Evolutionary conservation across 345 rosid genomes (phyloP).

Genomic region (Sonneratia alba): DNA sequence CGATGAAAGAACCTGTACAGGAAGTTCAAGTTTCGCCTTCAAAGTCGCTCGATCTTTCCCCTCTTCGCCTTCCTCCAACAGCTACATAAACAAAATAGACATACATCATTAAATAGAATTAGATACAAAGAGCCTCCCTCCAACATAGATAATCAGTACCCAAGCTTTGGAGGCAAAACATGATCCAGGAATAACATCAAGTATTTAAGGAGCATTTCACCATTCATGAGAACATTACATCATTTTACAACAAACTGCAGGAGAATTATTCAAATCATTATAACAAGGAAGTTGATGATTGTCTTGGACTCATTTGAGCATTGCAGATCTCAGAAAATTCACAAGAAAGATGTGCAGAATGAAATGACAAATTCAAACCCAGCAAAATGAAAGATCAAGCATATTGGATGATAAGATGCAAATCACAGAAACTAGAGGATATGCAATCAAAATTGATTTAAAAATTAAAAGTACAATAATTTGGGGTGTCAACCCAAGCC

Average conservation of each 20-base stretch:
- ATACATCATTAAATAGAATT: background rate
- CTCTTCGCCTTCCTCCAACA: slow-evolving; percentile 91
- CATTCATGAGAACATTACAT: background rate
- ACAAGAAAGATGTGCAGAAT: background rate
- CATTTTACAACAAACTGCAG: background rate
- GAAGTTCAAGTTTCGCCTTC: slow-evolving; percentile 97
- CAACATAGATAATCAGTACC: background rate
- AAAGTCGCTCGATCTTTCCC: slow-evolving; percentile 78
- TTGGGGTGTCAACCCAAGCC: background rate
- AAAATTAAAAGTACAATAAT: background rate
- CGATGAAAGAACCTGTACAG: slow-evolving; percentile 69
- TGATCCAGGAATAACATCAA: background rate
- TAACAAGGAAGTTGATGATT: background rate
- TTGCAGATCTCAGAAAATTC: background rate
- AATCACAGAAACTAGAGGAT: background rate
- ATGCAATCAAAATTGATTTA: background rate
- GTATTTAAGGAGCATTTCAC: background rate
- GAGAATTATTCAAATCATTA: background rate
- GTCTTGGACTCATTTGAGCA: background rate
- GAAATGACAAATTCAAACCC: background rate
- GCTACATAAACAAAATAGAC: slow-evolving; percentile 23
- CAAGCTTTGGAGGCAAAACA: background rate
- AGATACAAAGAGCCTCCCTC: background rate
- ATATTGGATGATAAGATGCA: background rate
- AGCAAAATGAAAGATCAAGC: background rate